Evolutionary conservation across 176 grass and related monocot genomes (phyloP).

Genomic region (Microstegium vimineum): DNA sequence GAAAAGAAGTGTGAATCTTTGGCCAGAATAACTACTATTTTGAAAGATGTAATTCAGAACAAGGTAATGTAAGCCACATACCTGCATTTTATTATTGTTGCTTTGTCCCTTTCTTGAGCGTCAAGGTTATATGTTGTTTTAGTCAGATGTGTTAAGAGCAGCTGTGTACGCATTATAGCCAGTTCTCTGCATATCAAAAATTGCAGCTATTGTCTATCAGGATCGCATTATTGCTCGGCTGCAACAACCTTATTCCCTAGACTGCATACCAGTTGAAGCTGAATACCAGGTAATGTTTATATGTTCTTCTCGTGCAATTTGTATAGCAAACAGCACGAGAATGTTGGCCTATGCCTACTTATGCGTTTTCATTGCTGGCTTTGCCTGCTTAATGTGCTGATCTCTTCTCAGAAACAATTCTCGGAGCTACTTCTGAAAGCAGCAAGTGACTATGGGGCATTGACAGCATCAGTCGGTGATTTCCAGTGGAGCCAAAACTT

Average conservation of each 20-base stretch:
- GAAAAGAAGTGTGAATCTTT: constrained; percentile 97
- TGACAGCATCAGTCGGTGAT: constrained; percentile 84
- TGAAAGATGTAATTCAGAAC: constrained; percentile 99
- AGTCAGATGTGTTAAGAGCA: background rate
- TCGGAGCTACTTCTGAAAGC: constrained; percentile 95
- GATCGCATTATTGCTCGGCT: constrained; percentile 97
- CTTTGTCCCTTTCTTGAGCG: background rate
- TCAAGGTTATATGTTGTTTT: background rate
- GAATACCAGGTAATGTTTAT: constrained; percentile 73
- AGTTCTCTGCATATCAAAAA: background rate
- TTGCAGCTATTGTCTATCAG: constrained; percentile 42
- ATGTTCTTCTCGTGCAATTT: background rate
- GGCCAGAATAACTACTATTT: constrained; percentile 90
- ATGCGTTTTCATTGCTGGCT: background rate
- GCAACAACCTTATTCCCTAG: constrained; percentile 97
- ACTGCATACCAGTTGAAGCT: constrained; percentile 99
- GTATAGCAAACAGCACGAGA: background rate
- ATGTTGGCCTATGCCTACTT: background rate
- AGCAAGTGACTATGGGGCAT: constrained; percentile 87
- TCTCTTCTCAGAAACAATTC: constrained; percentile 85
- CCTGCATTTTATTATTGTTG: background rate
- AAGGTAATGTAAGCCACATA: constrained; percentile 59
- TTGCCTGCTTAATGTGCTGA: background rate
- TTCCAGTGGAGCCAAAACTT: constrained; percentile 99
- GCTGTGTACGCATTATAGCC: background rate